Conservation (phyloP, 176 grass and related monocot genomes). For the Cenchrus americanus region DNA sequence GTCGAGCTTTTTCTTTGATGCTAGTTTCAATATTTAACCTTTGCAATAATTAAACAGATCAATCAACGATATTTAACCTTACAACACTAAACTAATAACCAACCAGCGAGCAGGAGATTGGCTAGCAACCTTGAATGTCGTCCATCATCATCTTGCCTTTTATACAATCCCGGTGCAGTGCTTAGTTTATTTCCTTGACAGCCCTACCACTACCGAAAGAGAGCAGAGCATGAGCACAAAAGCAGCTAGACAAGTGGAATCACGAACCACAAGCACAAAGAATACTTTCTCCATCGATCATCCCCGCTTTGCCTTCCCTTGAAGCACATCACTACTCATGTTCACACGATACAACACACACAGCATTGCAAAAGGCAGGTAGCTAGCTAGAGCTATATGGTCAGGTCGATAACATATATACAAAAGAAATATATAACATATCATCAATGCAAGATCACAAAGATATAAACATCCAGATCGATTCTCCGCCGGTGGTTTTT, state of each 20-base stretch:
- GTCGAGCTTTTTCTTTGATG: too few relatives aligned
- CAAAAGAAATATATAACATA: too few relatives aligned
- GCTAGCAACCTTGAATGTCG: slow-evolving; percentile 8
- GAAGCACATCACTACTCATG: slow-evolving; percentile 51
- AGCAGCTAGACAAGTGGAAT: slow-evolving; percentile 32
- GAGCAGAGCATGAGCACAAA: slow-evolving; percentile 21
- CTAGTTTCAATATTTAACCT: neutral
- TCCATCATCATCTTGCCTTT: slow-evolving; percentile 14
- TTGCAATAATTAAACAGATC: neutral
- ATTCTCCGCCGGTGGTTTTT: slow-evolving; percentile 19
- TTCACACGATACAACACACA: neutral
- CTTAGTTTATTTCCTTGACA: slow-evolving; percentile 9
- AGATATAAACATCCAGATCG: neutral
- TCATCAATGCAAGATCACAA: neutral
- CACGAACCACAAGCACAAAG: slow-evolving; percentile 16
- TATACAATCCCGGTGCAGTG: neutral
- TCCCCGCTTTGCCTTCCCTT: slow-evolving; percentile 45
- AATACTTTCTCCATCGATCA: slow-evolving; percentile 15
- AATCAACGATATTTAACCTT: neutral
- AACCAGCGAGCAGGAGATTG: neutral
- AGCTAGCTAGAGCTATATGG: neutral
- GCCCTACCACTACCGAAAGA: slow-evolving; percentile 36
- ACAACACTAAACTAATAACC: neutral
- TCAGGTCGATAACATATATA: too few relatives aligned
- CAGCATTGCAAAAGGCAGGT: slow-evolving; percentile 23